phyloP scores from a whole-genome alignment of 2,329 filamentous ascomycete species.

The Pseudogymnoascus sp. region DNA sequence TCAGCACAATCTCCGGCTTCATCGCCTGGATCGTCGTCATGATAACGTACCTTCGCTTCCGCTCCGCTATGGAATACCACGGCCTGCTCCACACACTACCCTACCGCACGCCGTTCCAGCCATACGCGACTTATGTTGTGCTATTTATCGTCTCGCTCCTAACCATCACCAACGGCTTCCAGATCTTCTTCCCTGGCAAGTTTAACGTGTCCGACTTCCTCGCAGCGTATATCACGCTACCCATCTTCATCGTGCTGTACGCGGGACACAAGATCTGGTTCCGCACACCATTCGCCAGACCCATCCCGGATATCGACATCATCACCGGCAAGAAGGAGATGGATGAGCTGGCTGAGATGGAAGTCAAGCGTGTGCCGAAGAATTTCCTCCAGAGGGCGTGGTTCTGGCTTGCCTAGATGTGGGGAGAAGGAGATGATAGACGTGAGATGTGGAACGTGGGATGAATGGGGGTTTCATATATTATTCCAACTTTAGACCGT shows the following conservation, averaged over 20 bases:
- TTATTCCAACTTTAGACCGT: constrained; percentile 7
- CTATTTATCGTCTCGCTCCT: constrained; percentile 53
- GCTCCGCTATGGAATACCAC: constrained; percentile 46
- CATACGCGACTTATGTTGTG: constrained; percentile 56
- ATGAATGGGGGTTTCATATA: background rate
- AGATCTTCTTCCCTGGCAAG: constrained; percentile 59
- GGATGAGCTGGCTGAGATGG: constrained; percentile 42
- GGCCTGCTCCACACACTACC: constrained; percentile 44
- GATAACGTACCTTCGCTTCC: constrained; percentile 53
- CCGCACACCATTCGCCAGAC: constrained; percentile 38
- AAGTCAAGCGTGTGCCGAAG: constrained; percentile 40
- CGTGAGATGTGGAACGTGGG: background rate
- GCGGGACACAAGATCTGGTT: constrained; percentile 49
- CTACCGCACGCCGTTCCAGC: constrained; percentile 45
- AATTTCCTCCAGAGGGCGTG: constrained; percentile 46
- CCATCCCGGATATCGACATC: constrained; percentile 46
- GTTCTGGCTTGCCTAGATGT: constrained; percentile 46
- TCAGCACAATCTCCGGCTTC: constrained; percentile 55
- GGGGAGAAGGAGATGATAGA: background rate
- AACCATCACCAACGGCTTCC: constrained; percentile 68
- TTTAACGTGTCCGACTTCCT: constrained; percentile 59
- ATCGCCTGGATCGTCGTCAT: constrained; percentile 54
- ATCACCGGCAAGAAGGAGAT: constrained; percentile 54
- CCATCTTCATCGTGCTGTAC: constrained; percentile 53
- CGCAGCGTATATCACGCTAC: constrained; percentile 56